These are phyloP conservation scores for Filosporella fistucella DNA, from an alignment of 495 filamentous ascomycete species.

Conservation along the genomic window DNA sequence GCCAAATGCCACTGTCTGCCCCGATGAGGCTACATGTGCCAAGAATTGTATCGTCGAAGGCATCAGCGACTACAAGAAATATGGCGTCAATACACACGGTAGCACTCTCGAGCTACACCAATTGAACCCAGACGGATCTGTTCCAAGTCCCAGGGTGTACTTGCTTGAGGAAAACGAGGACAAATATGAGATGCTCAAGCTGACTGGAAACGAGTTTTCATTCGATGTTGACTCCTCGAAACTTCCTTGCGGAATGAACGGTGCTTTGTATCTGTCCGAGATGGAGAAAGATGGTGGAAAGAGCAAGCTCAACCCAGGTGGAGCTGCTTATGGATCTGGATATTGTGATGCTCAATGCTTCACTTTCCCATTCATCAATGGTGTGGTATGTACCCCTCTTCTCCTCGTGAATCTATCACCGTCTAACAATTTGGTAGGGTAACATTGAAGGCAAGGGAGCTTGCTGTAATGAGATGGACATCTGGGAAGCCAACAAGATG, in stretches of 20 bases:
- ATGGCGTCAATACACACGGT: constrained; percentile 42
- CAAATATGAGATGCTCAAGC: constrained; percentile 56
- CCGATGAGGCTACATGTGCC: constrained; percentile 39
- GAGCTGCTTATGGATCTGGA: constrained; percentile 61
- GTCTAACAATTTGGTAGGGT: no score
- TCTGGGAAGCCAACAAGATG: constrained; percentile 58
- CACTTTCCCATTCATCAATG: constrained; percentile 51
- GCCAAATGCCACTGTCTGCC: constrained; percentile 33
- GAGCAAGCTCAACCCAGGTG: constrained; percentile 51
- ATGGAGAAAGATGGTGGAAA: constrained; percentile 54
- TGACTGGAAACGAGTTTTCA: constrained; percentile 53
- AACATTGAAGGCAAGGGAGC: constrained; percentile 36
- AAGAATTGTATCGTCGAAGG: constrained; percentile 49
- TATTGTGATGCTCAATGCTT: constrained; percentile 71
- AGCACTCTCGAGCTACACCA: constrained; percentile 1
- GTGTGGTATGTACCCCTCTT: constrained; percentile 41
- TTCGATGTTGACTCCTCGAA: constrained; percentile 61
- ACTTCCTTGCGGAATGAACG: constrained; percentile 63
- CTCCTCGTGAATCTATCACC: no score
- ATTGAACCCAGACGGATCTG: constrained; percentile 24
- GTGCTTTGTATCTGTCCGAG: constrained; percentile 57
- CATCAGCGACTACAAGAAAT: constrained; percentile 36
- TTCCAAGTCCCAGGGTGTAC: constrained; percentile 47
- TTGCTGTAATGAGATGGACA: constrained; percentile 61
- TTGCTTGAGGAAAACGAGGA: constrained; percentile 47